A percentile compares a stretch with the other conserved stretches of the same genome.
These are phyloP conservation scores for Melocanna baccifera DNA, from an alignment of 176 grass and related monocot genomes.

Conservation along the genomic window DNA sequence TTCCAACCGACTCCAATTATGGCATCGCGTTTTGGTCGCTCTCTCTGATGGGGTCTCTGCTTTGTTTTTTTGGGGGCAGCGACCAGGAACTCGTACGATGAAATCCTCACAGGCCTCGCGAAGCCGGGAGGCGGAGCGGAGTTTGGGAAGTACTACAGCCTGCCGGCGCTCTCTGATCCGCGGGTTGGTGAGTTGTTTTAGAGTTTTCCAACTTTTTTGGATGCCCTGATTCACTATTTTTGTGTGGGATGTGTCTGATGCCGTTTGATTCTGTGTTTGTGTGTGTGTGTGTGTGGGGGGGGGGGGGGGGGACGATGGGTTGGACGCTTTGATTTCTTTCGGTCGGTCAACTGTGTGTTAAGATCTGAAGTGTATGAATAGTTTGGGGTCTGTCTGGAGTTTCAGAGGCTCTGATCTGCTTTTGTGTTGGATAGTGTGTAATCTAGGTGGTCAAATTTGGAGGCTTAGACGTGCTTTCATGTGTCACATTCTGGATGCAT, in stretches of 20 bases:
- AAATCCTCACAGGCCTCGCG: constrained; percentile 68
- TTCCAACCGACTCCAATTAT: neutral
- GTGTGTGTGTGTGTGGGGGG: no score
- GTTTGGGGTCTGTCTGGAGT: neutral
- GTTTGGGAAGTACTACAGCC: constrained; percentile 94
- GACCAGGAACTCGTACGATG: constrained; percentile 69
- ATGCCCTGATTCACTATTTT: neutral
- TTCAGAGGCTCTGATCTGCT: neutral
- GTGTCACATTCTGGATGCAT: neutral
- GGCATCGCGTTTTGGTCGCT: neutral
- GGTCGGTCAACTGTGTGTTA: neutral
- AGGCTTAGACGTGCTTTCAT: neutral
- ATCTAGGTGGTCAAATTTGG: neutral
- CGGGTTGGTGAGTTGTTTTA: constrained; percentile 61
- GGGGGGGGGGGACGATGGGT: neutral
- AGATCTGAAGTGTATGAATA: neutral
- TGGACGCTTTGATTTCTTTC: constrained; percentile 7
- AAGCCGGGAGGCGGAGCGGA: constrained; percentile 63
- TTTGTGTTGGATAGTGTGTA: neutral
- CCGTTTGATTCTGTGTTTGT: neutral
- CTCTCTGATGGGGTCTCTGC: neutral
- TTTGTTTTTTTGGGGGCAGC: constrained; percentile 45
- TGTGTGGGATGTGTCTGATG: neutral
- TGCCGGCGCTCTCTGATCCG: constrained; percentile 74
- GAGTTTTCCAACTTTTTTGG: neutral